Base-by-base conservation (phyloP, 257 asterid species). In the Penstemon barbatus region DNA sequence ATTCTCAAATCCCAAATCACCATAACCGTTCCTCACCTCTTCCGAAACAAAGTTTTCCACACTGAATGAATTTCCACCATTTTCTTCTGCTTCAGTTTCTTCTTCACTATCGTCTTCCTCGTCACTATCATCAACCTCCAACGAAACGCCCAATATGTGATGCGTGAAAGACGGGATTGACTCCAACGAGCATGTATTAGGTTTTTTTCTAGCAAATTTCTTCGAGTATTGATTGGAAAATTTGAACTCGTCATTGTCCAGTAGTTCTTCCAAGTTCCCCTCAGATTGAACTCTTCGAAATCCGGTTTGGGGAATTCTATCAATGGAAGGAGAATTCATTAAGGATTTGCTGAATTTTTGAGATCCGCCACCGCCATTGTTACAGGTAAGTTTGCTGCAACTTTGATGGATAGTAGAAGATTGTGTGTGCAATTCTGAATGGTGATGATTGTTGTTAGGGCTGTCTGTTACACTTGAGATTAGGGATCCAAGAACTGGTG, bases 401-500 rank as follows among this genome's bases (percentile, higher is more conserved):
- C 41, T 41, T 42, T 45, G 56, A 33, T 68, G 57, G 53, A 69
- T 25, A 7, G 88, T 57, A 25, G 55, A 68, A 6, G 87, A 82
- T 10, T 72, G 48, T 81, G 87, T 45, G 41, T 75, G 83, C 33
- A 70, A 36, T 50, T 87, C 95, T 38, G 79, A 56, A 51, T 76
- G 80, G 40, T 68, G 82, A 38, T 75, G 77, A 53, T 66, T 75
- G 80, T 65, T 75, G 57, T 55, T 75, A 19, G 93, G 86, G 71
- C 84, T 84, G 5, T 91, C 96, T 10, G 92, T 53, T 69, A 81
- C 41, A 33, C 86, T 74, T 25, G 88, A 79, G 25, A 85, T 78
- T 55, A 86, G 83, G 12, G 97, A 89, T 75, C 93, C 89, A 40
- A 91, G 96, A 61, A 89, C 74, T n/a, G 98, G 96, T 0, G 98